Evolutionary conservation across 768 basidiomycete species (phyloP).

Genomic region (Lactarius pseudohatsudake): DNA sequence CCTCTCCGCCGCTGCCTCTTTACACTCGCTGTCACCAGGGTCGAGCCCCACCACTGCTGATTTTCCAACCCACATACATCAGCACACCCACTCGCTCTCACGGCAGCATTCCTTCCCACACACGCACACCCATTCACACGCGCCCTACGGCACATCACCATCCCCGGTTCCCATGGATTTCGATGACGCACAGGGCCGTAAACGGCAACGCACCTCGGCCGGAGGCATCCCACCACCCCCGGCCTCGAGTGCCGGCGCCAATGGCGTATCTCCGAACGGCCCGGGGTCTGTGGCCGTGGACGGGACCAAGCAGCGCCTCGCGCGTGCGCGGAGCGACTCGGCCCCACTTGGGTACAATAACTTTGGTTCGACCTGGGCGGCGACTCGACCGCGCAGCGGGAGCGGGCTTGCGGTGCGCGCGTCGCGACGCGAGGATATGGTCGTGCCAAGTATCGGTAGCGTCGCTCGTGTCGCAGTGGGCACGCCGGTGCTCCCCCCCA

Average conservation of each 20-base stretch:
- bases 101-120: conserved; percentile 64
- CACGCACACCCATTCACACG: conserved; percentile 35
- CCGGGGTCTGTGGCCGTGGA: conserved; percentile 20
- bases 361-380: conserved; percentile 36
- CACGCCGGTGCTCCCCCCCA: conserved; percentile 17
- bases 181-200: conserved; percentile 38
- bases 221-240: conserved; percentile 14
- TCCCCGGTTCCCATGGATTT: conserved; percentile 38
- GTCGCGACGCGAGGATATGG: conserved; percentile 27
- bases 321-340: conserved; percentile 66
- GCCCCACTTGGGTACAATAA: conserved; percentile 60
- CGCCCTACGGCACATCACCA: conserved; percentile 35
- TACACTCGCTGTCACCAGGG: conserved; percentile 50
- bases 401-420: conserved; percentile 37
- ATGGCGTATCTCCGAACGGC: conserved; percentile 7
- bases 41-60: conserved; percentile 56
- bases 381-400: conserved; percentile 39
- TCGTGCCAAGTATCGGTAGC: conserved; percentile 27
- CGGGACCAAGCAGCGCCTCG: conserved; percentile 42
- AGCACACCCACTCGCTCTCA: conserved; percentile 45
- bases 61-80: conserved; percentile 37
- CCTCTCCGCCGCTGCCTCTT: conserved; percentile 42
- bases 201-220: conserved; percentile 50
- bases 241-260: conserved; percentile 12
- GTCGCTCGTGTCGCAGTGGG: conserved; percentile 16